A percentile compares a stretch with the other conserved stretches of the same genome.
phyloP scores from a whole-genome alignment of 1,284 basidiomycete genomes.

The Exobasidium cylindrosporum region DNA sequence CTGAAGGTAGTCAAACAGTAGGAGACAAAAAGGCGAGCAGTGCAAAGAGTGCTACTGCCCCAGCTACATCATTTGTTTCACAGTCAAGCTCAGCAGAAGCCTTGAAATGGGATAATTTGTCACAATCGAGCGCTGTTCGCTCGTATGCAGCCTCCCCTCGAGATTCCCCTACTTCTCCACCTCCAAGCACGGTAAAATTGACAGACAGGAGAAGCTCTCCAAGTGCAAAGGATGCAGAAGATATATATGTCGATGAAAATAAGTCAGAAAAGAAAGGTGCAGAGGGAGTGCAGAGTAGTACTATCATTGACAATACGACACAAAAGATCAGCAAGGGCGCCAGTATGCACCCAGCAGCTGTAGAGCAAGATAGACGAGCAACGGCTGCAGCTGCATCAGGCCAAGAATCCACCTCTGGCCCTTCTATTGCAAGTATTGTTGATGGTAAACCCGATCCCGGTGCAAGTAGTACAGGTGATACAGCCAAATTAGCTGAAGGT shows the following conservation, averaged over 20 bases:
- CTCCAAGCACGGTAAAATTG: background rate
- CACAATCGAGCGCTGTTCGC: background rate
- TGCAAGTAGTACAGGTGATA: background rate
- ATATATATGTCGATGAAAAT: background rate
- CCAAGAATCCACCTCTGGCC: background rate
- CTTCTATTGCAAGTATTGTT: background rate
- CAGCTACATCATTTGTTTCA: too few relatives aligned
- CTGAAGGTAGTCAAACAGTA: background rate
- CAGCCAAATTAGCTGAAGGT: background rate
- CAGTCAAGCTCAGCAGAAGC: too few relatives aligned
- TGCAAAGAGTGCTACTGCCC: background rate
- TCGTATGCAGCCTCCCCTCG: slow-evolving; percentile 1
- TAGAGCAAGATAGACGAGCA: slow-evolving; percentile 1
- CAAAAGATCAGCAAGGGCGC: slow-evolving; percentile 6
- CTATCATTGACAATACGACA: background rate
- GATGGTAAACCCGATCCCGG: background rate
- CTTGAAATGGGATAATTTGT: too few relatives aligned
- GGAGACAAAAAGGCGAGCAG: background rate
- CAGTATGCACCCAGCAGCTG: slow-evolving; percentile 3
- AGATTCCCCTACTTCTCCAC: background rate
- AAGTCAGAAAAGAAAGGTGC: background rate
- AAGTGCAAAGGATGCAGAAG: background rate
- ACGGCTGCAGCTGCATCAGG: background rate
- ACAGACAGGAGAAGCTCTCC: background rate
- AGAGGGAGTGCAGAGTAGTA: background rate